Evolutionary conservation across 768 basidiomycete species (phyloP).

Genomic region (Russula virescens): DNA sequence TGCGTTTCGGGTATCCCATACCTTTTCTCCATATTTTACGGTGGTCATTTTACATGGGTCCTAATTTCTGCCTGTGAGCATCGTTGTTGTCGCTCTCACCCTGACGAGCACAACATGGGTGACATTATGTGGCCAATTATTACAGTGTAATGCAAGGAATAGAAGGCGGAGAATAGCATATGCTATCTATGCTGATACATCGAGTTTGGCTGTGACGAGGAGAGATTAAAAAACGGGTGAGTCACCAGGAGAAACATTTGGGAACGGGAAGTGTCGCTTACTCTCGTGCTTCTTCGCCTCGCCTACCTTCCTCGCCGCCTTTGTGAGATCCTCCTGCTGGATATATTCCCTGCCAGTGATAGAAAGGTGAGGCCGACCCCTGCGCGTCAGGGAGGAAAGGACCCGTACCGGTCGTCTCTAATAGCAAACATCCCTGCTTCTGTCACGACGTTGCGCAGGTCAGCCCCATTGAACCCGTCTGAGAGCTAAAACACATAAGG

Average conservation of each 20-base stretch:
- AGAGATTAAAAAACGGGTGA: neutral
- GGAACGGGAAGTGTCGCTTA: conserved; percentile 36
- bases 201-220: conserved; percentile 16
- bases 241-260: too few species aligned
- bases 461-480: conserved; percentile 94
- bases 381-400: neutral
- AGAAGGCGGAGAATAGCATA: neutral
- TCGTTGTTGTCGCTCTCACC: neutral
- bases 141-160: conserved; percentile 1
- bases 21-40: too few species aligned
- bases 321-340: conserved; percentile 91
- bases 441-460: conserved; percentile 90
- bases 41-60: too few species aligned
- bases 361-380: neutral
- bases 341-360: conserved; percentile 63
- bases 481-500: conserved; percentile 47
- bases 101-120: neutral
- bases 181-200: conserved; percentile 17
- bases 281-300: conserved; percentile 99
- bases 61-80: too few species aligned
- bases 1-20: too few species aligned
- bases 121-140: conserved; percentile 7
- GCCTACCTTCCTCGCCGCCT: conserved; percentile 90
- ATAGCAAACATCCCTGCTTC: conserved; percentile 99
- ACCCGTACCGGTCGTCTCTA: conserved; percentile 76